phyloP scores from a whole-genome alignment of 495 filamentous ascomycete genomes.

The Daldinia bambusicola region DNA sequence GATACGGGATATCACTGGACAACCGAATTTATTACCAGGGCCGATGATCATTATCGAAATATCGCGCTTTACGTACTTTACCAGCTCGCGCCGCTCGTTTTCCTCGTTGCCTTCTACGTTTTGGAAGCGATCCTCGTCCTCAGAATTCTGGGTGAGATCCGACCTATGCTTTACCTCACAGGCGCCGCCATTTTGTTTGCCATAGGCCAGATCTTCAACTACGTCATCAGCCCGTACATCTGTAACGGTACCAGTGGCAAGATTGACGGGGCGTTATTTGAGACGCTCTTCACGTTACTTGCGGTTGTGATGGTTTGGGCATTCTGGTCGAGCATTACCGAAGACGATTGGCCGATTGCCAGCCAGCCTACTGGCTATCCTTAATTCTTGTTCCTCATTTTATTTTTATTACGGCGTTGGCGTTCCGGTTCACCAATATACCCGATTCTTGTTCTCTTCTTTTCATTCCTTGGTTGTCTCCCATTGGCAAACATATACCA shows the following conservation, averaged over 20 bases:
- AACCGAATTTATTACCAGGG: slow-evolving; percentile 71
- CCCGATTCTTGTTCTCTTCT: slow-evolving; percentile 49
- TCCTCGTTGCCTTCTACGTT: slow-evolving; percentile 82
- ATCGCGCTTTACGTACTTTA: slow-evolving; percentile 94
- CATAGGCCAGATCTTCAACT: slow-evolving; percentile 93
- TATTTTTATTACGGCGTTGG: slow-evolving; percentile 42
- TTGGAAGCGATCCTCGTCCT: slow-evolving; percentile 86
- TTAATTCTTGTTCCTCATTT: slow-evolving; percentile 41
- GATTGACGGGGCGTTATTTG: slow-evolving; percentile 93
- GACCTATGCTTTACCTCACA: slow-evolving; percentile 86
- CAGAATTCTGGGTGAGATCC: slow-evolving; percentile 81
- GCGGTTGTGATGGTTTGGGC: slow-evolving; percentile 85
- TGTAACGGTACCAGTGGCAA: slow-evolving; percentile 82
- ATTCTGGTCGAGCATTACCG: slow-evolving; percentile 99
- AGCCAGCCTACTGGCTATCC: slow-evolving; percentile 43
- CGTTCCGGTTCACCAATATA: slow-evolving; percentile 48
- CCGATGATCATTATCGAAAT: slow-evolving; percentile 69
- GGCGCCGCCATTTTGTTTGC: slow-evolving; percentile 83
- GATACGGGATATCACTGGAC: slow-evolving; percentile 94
- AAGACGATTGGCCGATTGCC: slow-evolving; percentile 92
- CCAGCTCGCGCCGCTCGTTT: slow-evolving; percentile 89
- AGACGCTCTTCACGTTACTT: slow-evolving; percentile 89
- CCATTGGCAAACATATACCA: slow-evolving; percentile 15
- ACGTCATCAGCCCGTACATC: slow-evolving; percentile 89
- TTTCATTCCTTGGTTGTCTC: slow-evolving; percentile 40